These are phyloP conservation scores for Planoprotostelium fungivorum DNA, from an alignment of 78 protist species.

Conservation along the genomic window DNA sequence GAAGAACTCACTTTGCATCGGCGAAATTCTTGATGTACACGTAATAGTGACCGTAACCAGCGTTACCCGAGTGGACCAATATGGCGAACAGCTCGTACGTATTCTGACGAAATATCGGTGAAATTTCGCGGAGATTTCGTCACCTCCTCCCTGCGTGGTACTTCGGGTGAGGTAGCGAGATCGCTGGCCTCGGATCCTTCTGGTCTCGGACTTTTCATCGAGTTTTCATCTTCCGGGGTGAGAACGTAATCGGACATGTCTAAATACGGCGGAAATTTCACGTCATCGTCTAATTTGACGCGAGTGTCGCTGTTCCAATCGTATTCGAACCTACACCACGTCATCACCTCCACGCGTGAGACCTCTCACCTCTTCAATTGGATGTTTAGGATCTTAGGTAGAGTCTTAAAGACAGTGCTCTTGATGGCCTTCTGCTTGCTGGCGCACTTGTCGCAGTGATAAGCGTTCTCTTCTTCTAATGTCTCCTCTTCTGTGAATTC, in stretches of 20 bases:
- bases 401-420: neutral
- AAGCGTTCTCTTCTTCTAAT: neutral
- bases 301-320: neutral
- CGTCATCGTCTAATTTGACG: neutral
- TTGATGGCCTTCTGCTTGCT: slow-evolving; percentile 14
- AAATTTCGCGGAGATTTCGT: no score
- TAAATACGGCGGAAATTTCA: neutral
- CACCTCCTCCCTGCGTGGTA: no score
- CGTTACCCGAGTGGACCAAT: slow-evolving; percentile 8
- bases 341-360: neutral
- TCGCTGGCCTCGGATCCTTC: no score
- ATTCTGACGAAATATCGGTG: no score
- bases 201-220: neutral
- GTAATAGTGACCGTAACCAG: slow-evolving; percentile 7
- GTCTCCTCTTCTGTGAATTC: neutral
- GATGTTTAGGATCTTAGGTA: slow-evolving; percentile 20
- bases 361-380: slow-evolving; percentile 27
- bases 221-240: neutral
- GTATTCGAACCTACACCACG: neutral
- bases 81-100: slow-evolving; percentile 17
- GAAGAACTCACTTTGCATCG: slow-evolving; percentile 2
- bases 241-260: neutral
- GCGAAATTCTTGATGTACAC: slow-evolving; percentile 7
- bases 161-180: no score
- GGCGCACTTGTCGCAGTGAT: neutral